Evolutionary conservation across 352 stramenopile genomes (phyloP), one percentile per base, ranked within the genome.

Genomic region (Elongisporangium senticosum): DNA sequence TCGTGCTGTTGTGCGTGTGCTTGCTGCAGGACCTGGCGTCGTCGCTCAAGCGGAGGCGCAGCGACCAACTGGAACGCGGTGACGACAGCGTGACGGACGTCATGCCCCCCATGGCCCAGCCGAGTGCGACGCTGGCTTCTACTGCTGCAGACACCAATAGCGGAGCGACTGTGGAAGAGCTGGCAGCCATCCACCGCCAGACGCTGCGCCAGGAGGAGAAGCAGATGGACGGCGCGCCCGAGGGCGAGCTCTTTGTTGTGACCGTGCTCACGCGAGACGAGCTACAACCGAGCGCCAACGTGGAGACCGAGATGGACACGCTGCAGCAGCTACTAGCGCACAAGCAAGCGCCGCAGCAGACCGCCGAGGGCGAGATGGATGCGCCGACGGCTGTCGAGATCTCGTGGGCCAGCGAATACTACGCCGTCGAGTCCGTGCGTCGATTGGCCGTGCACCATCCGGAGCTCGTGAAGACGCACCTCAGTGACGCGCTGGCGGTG

Each of bases 221-320:
- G 52, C 33, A 37, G 49, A 47, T 83, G 24, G 74, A 83, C 1
- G 80, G 77, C 10, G 76, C 76, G 7, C 80, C 78, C 0, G 64
- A 90, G 24, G 75, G 70, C 17, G 76, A 87, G 49, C 57, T 90
- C 1, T 90, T 83, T 49, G 48, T 81, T 3, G 81, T 89, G 51
- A 82, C 64, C 1, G 71, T 89, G 53, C 69, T 80, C 13, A 50
- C 65, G 14, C 61, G 74, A 0, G 65, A 73, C 7, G 78, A 90
- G 43, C 63, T 90, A 24, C 49, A 51, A 7, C 63, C 70, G n/a
- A 79, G 74, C 15, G 26, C 28, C 0, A 70, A 86, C 14, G 59
- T 67, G 1, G 54, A 63, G 7, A 53, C 55, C 0, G 78, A 90
- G 19, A 28, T 61, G 19, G 19, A 67, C 23, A 56, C 63, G 17